phyloP scores from a whole-genome alignment of 2,329 filamentous ascomycete genomes.

The Ophiognomonia clavigignenti-juglandacearum region DNA sequence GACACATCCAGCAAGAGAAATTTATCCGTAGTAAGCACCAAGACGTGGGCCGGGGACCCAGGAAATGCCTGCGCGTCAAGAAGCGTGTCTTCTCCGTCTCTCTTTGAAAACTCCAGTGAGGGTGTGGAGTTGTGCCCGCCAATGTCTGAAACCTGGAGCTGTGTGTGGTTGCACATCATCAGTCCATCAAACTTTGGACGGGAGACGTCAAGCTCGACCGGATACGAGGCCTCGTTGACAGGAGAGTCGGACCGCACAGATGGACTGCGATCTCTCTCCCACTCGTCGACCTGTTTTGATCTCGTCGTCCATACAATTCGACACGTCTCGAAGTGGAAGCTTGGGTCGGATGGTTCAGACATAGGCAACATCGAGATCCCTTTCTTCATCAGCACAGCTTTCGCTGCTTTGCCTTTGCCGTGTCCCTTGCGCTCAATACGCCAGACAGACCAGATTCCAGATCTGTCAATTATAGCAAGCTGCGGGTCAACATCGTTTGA shows the following conservation, averaged over 20 bases:
- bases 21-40: slow-evolving; percentile 52
- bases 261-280: slow-evolving; percentile 18
- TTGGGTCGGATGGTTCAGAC: slow-evolving; percentile 25
- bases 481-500: slow-evolving; percentile 48
- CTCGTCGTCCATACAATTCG: slow-evolving; percentile 33
- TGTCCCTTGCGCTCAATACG: slow-evolving; percentile 41
- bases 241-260: not conserved
- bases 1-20: slow-evolving; percentile 44
- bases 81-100: slow-evolving; percentile 37
- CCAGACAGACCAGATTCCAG: slow-evolving; percentile 66
- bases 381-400: slow-evolving; percentile 22
- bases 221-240: not conserved
- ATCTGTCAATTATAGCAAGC: slow-evolving; percentile 60
- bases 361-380: not conserved
- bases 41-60: slow-evolving; percentile 41
- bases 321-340: slow-evolving; percentile 32
- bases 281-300: slow-evolving; percentile 14
- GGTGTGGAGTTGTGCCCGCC: slow-evolving; percentile 3
- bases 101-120: slow-evolving; percentile 18
- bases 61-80: slow-evolving; percentile 51
- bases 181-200: slow-evolving; percentile 6
- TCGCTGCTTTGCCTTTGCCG: slow-evolving; percentile 28
- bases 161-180: slow-evolving; percentile 10
- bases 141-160: slow-evolving; percentile 11
- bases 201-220: not conserved